phyloP scores from a whole-genome alignment of 106 monocot species.

The Dioscorea zingiberensis region DNA sequence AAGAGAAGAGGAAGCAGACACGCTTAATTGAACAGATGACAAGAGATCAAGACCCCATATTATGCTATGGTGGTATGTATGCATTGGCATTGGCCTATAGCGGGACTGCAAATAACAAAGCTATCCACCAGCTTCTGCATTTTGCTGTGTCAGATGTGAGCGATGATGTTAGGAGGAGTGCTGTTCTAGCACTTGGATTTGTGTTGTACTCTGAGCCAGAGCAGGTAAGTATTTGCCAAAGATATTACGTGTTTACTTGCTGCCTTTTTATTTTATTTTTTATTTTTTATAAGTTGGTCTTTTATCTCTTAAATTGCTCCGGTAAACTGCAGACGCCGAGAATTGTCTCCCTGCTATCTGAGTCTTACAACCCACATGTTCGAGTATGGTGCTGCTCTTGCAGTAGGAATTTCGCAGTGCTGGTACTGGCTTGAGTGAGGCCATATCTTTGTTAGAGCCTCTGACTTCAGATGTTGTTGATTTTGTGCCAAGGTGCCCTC shows the following conservation, averaged over 20 bases:
- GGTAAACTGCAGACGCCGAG: constrained; percentile 99
- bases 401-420: constrained; percentile 98
- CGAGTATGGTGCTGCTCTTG: constrained; percentile 98
- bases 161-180: constrained; percentile 96
- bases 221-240: constrained; percentile 43
- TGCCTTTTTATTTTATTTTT: too few relatives aligned
- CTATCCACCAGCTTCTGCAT: constrained; percentile 96
- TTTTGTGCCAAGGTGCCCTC: constrained; percentile 98
- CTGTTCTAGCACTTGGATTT: constrained; percentile 96
- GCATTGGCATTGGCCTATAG: constrained; percentile 93
- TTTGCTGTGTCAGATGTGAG: constrained; percentile 99
- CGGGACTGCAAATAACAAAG: constrained; percentile 97
- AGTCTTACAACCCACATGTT: constrained; percentile 99
- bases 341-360: constrained; percentile 95
- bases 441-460: constrained; percentile 94
- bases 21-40: constrained; percentile 96
- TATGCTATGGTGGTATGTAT: constrained; percentile 99
- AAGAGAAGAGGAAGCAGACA: constrained; percentile 94
- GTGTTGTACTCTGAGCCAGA: constrained; percentile 92
- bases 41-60: constrained; percentile 97
- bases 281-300: too few relatives aligned
- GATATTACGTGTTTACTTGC: not conserved
- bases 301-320: too few relatives aligned
- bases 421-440: constrained; percentile 81
- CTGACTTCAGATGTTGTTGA: constrained; percentile 98